Evolutionary conservation across 2,329 filamentous ascomycete genomes (phyloP).

Genomic region (Alternaria alternata): DNA sequence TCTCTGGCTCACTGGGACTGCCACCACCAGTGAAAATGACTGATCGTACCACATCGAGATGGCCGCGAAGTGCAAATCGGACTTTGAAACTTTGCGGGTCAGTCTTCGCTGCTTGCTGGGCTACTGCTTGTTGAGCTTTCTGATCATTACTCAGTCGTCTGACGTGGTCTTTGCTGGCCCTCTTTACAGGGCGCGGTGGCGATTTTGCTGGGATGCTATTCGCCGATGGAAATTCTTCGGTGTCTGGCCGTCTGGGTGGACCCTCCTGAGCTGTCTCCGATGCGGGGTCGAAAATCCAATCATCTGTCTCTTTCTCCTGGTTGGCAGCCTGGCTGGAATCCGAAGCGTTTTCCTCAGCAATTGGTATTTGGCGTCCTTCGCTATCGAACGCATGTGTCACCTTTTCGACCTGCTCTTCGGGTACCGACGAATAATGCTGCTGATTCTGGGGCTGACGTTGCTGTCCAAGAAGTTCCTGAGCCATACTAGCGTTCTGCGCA

Average conservation of each 20-base stretch:
- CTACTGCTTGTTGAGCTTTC: slow-evolving; percentile 64
- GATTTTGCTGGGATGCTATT: slow-evolving; percentile 82
- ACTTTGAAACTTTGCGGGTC: slow-evolving; percentile 88
- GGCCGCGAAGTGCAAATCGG: slow-evolving; percentile 87
- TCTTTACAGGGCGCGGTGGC: slow-evolving; percentile 70
- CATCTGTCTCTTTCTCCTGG: slow-evolving; percentile 66
- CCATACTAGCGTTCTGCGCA: slow-evolving; percentile 44
- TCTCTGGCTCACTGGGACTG: slow-evolving; percentile 93
- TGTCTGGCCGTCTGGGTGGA: slow-evolving; percentile 75
- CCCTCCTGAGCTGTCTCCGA: slow-evolving; percentile 64
- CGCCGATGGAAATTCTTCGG: slow-evolving; percentile 84
- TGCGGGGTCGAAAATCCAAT: slow-evolving; percentile 88
- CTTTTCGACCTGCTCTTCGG: slow-evolving; percentile 65
- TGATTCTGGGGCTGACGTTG: slow-evolving; percentile 36
- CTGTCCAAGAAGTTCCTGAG: slow-evolving; percentile 51
- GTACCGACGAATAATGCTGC: slow-evolving; percentile 52
- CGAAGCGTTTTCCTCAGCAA: slow-evolving; percentile 53
- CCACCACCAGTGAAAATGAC: slow-evolving; percentile 97
- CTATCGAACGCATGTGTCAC: slow-evolving; percentile 67
- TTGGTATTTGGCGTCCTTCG: slow-evolving; percentile 62
- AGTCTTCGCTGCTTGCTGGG: slow-evolving; percentile 56
- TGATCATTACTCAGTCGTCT: slow-evolving; percentile 69
- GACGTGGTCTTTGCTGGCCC: slow-evolving; percentile 71
- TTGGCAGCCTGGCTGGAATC: slow-evolving; percentile 50
- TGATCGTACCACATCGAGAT: slow-evolving; percentile 90